Conservation (phyloP, 2,329 filamentous ascomycete species). For the Diaporthe caulivora region DNA sequence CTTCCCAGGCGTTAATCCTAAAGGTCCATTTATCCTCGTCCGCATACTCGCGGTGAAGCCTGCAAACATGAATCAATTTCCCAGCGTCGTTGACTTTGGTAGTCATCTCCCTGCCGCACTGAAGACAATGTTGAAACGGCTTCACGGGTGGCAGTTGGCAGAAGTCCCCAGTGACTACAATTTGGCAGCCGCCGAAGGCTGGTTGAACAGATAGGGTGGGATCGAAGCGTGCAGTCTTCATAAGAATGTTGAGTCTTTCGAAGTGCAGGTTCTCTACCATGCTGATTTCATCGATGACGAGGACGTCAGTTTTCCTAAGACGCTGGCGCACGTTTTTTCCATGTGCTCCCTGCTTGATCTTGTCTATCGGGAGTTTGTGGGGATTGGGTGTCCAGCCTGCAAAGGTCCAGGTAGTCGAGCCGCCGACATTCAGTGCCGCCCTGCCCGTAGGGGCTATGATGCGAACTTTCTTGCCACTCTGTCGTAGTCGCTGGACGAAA, state of each 20-base stretch:
- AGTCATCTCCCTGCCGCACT: slow-evolving; percentile 56
- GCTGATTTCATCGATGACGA: slow-evolving; percentile 75
- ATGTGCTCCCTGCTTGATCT: slow-evolving; percentile 48
- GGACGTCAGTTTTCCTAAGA: slow-evolving; percentile 60
- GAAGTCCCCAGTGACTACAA: slow-evolving; percentile 71
- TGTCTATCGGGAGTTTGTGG: slow-evolving; percentile 55
- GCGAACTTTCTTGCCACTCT: slow-evolving; percentile 53
- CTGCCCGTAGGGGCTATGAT: slow-evolving; percentile 72
- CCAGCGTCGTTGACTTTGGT: slow-evolving; percentile 38
- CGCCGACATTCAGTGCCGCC: slow-evolving; percentile 68
- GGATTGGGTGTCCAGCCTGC: slow-evolving; percentile 66
- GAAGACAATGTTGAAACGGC: slow-evolving; percentile 65
- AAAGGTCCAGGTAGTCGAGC: slow-evolving; percentile 68
- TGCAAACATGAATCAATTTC: slow-evolving; percentile 48
- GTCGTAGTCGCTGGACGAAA: slow-evolving; percentile 55
- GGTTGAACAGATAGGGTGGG: slow-evolving; percentile 16
- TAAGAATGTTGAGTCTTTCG: slow-evolving; percentile 62
- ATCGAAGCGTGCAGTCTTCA: slow-evolving; percentile 52
- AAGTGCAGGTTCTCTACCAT: slow-evolving; percentile 72
- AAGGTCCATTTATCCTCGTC: slow-evolving; percentile 73
- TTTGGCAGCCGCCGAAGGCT: slow-evolving; percentile 62
- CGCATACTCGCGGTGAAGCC: slow-evolving; percentile 51
- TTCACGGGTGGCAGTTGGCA: slow-evolving; percentile 71
- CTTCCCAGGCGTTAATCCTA: slow-evolving; percentile 64
- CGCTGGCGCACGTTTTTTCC: slow-evolving; percentile 51